These are phyloP conservation scores for Amaranthus palmeri DNA, from an alignment of 148 eudicot species.

Conservation along the genomic window DNA sequence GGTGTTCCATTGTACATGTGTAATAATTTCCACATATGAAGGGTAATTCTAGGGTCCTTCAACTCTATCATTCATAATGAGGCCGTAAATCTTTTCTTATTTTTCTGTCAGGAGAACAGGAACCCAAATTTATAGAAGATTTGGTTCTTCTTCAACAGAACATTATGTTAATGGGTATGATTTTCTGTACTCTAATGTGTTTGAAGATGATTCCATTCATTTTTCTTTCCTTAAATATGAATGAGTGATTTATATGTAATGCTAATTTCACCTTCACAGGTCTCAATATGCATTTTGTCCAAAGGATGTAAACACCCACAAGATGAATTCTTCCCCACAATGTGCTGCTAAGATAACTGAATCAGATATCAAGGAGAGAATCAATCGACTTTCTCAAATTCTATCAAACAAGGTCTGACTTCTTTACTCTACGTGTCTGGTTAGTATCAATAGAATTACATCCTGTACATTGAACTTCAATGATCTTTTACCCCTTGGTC, in stretches of 20 bases:
- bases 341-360: conserved; percentile 38
- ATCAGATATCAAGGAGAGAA: conserved; percentile 60
- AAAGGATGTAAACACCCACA: conserved; percentile 48
- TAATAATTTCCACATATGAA: not conserved
- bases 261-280: conserved; percentile 29
- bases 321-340: conserved; percentile 32
- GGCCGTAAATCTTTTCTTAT: not conserved
- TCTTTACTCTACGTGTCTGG: not conserved
- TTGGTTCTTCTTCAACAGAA: conserved; percentile 41
- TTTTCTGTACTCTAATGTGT: not conserved
- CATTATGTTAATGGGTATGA: conserved; percentile 62
- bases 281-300: conserved; percentile 81
- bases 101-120: conserved; percentile 38
- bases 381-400: conserved; percentile 55
- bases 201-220: not conserved
- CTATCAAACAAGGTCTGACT: conserved; percentile 57
- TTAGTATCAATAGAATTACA: not conserved
- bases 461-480: not conserved
- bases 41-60: not conserved
- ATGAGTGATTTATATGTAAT: not conserved
- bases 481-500: not conserved
- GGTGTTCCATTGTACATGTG: no score
- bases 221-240: not conserved
- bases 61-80: not conserved
- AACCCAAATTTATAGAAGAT: conserved; percentile 29